Percentiles rank a stretch among this genome's conserved stretches.
phyloP scores from a whole-genome alignment of 176 grass and related monocot genomes.

The Triticum monococcum region DNA sequence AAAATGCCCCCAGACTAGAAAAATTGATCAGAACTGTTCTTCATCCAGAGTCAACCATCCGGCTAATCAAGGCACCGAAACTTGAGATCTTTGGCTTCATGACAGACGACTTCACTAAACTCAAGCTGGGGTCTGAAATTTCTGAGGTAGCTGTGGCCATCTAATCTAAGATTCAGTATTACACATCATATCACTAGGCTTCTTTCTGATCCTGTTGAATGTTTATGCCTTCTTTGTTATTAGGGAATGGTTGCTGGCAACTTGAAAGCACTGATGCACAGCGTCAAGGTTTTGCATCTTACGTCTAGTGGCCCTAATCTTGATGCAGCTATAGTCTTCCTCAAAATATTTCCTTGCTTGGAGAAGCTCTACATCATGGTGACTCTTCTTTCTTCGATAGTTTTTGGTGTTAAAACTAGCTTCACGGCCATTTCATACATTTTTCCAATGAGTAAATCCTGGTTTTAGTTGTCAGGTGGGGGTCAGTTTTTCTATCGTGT shows the following conservation, averaged over 20 bases:
- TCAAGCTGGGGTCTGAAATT: background rate
- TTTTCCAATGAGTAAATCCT: background rate
- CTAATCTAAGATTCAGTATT: background rate
- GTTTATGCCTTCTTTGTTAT: background rate
- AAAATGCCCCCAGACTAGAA: background rate
- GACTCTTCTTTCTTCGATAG: background rate
- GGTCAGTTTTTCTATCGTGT: background rate
- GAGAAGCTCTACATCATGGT: slow-evolving; percentile 1
- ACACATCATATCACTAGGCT: background rate
- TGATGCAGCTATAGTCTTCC: background rate
- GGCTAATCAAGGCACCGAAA: background rate
- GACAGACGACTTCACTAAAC: background rate
- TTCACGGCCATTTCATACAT: background rate
- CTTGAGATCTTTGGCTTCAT: background rate
- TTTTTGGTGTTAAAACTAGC: background rate
- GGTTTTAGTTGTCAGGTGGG: background rate
- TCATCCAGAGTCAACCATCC: background rate
- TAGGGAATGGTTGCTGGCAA: background rate
- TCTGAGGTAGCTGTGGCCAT: background rate
- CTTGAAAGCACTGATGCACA: background rate
- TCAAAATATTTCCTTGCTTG: background rate
- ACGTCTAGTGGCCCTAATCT: background rate
- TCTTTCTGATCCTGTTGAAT: background rate
- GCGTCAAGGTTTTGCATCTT: slow-evolving; percentile 6
- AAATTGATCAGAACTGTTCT: background rate